Evolutionary conservation across 306 rosid genomes (phyloP), one percentile per base, ranked within the genome.

Genomic region (Sicyos baderoa): DNA sequence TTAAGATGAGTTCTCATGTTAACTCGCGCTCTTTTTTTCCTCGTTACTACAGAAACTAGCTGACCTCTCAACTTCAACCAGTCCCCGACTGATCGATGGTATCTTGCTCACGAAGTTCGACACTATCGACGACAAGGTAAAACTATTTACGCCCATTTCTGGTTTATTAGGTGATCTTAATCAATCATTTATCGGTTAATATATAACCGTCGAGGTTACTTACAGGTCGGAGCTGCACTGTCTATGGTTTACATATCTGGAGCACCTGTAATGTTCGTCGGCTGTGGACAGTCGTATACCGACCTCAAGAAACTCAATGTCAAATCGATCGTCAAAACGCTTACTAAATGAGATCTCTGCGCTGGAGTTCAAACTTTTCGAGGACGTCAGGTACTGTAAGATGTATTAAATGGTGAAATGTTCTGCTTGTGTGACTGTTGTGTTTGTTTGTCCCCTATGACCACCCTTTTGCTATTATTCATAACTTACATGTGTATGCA

Each of bases 221-320:
- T 73, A 27, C 64, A 94, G 99, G 99, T 94, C 71, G 99, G 99
- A 78, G 99, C 99, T 68, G 97, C 99, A 69, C 86, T 94, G 25
- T 94, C 99, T 14, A 94, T 94, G 99, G 99, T 94, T 54, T 94
- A 94, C 81, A 80, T 94, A 71, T 90, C 99, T 5, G 99, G 99
- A 74, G 89, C 99, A 54, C 99, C 99, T 0, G 96, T 94, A 49
- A 94, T 94, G 99, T 94, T 94, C 47, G 99, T 94, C 22, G 99
- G 99, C 9, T 94, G 99, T 25, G 99, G 99, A 47, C 6, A 47
- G 51, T 47, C n/a, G 51, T 47, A 3, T 47, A 3, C 51, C 51
- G 16, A 47, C n/a, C 51, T 47, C 51, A 47, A 47, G n/a, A 47
- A 47, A 47, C 51, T 47, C 1, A 47, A 47, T 47, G 51, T 47